Base-by-base conservation (phyloP, 768 basidiomycete species). In the Mycena filopes region DNA sequence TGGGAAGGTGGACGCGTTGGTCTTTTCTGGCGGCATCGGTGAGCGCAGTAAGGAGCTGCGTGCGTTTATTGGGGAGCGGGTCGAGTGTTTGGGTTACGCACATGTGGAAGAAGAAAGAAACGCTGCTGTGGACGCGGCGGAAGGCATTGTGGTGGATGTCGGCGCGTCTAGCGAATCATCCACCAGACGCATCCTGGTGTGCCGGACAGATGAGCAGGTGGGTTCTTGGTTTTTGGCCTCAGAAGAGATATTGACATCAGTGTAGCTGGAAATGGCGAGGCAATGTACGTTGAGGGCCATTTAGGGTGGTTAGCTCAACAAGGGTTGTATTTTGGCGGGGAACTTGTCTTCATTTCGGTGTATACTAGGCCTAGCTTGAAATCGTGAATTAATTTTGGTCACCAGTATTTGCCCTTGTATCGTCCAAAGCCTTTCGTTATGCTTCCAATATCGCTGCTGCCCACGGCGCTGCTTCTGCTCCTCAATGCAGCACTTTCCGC, bases 21-120 rank as follows among this genome's bases (percentile, higher is more conserved):
- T 96, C 15, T 95, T 96, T 74, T 84, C 92, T 0, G 95, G 95
- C 4, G 95, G 95, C 0, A 94, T 98, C 55, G 96, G 96, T 0
- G 96, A 98, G 77, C 83, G 82, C 68, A 86, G 89, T 64, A 79
- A 77, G 20, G 82, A 86, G 68, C 76, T 98, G 57, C 78, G 95
- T 43, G 73, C 78, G 42, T 85, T 86, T 21, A 80, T 96, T 20
- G 82, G 83, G 4, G 75, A 82, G 38, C 80, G 83, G 36, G 78
- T 90, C 18, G 69, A 55, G 20, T 91, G 87, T 77, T 74, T 96
- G 46, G 94, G 93, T 2, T 89, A 89, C 62, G 77, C 80, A 28
- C 60, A 65, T 0, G 76, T 93, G 13, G 84, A 89, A 53, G 71
- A 72, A 8, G 72, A 64, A 60, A 86, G 83, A 73, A 90, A 90